Evolutionary conservation across 1,284 basidiomycete genomes (phyloP), one percentile per base, ranked within the genome.

Genomic region (Papiliotrema laurentii): DNA sequence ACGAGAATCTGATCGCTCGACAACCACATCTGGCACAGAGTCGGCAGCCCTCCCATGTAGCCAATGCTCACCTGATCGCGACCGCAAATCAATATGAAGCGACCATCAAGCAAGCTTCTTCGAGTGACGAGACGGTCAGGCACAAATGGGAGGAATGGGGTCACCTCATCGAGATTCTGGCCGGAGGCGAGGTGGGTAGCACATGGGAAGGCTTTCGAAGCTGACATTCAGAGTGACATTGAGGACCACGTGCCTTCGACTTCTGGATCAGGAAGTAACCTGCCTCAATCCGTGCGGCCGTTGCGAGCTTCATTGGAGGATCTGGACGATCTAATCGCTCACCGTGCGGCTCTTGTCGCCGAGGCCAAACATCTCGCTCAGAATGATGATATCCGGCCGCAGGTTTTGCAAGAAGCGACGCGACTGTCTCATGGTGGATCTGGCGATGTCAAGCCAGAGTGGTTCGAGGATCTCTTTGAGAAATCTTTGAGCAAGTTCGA

Each of bases 111-210:
- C 80, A 86, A 56, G 91, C 90, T 0, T 76, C 77, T 1, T 78
- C 79, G 28, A 90, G 87, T 60, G 90, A 96, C 64, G 81, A 79
- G 34, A 77, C 81, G 5, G 85, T 96, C 0, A 75, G 84, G 27
- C 73, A 79, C 49, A 91, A 92, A 68, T 96, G 88, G 86, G 83
- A 85, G 41, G 83, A 91, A 60, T 93, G 89, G 89, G 83, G 85
- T 59, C 76, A 78, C n/a, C 79, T 78, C 45, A 85, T 93, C 44
- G 72, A 73, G 18, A 80, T 86, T 51, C 77, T 96, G 47, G 84
- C 80, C 16, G 81, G 79, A 71, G 83, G 84, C 48, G 84, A 89
- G 77, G 87, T 87, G 60, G 37, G 67, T 56, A 19, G 13, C 3
- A 6, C 36, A 33, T 24, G 7, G 13, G 11, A 4, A 37, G 6